These are phyloP conservation scores for Moniliophthora roreri DNA, from an alignment of 1,284 basidiomycete species.

Conservation along the genomic window DNA sequence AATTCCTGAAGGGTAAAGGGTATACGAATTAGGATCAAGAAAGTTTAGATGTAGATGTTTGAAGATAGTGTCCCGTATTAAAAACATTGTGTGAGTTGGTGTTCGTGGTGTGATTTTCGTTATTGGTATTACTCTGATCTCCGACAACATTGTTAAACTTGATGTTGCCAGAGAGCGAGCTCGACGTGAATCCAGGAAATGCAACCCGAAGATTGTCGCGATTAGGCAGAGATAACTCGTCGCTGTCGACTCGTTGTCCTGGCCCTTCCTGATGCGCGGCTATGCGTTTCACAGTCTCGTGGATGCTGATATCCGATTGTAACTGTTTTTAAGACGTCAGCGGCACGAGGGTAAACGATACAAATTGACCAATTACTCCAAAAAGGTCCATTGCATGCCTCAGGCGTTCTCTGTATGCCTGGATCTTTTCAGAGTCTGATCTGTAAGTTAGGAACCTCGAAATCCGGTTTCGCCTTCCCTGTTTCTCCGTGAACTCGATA, in stretches of 20 bases:
- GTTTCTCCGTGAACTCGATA: background rate
- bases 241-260: background rate
- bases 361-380: background rate
- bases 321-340: background rate
- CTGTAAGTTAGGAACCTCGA: background rate
- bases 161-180: background rate
- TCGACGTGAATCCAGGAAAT: background rate
- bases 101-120: background rate
- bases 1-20: too few species aligned
- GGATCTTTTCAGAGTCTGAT: background rate
- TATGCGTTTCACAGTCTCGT: background rate
- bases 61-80: too few species aligned
- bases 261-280: background rate
- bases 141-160: background rate
- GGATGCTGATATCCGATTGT: slow-evolving; percentile 4
- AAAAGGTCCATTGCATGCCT: background rate
- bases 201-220: background rate
- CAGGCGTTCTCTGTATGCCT: background rate
- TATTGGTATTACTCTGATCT: background rate
- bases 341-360: background rate
- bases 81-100: background rate
- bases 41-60: too few species aligned
- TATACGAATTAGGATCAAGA: too few species aligned
- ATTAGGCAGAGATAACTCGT: background rate
- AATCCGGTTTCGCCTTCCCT: background rate